phyloP scores from a whole-genome alignment of 352 stramenopile species.

The Globisporangium takayamanum region DNA sequence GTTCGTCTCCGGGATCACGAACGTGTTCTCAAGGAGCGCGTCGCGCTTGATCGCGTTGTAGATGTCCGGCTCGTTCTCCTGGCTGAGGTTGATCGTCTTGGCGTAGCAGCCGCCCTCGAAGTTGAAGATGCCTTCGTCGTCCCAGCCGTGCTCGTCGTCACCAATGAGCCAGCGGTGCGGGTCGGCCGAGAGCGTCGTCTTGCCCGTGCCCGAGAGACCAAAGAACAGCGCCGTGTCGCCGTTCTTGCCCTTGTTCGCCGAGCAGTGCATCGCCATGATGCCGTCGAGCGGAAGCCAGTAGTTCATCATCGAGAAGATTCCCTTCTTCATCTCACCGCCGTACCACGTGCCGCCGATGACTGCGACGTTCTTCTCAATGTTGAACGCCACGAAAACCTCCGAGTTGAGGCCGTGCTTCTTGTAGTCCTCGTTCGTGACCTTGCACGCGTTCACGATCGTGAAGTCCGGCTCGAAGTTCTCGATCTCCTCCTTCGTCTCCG shows the following conservation, averaged over 20 bases:
- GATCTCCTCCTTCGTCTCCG: slow-evolving; percentile 78
- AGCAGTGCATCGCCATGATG: slow-evolving; percentile 98
- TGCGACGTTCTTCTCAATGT: slow-evolving; percentile 93
- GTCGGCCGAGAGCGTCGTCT: slow-evolving; percentile 91
- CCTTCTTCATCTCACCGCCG: slow-evolving; percentile 98
- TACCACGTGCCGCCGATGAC: slow-evolving; percentile 97
- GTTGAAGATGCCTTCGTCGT: slow-evolving; percentile 98
- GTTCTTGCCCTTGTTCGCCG: slow-evolving; percentile 95
- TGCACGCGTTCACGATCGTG: slow-evolving; percentile 98
- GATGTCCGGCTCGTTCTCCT: slow-evolving; percentile 97
- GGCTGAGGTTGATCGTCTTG: slow-evolving; percentile 97
- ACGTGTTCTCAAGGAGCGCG: slow-evolving; percentile 97
- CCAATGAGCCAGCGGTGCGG: slow-evolving; percentile 78
- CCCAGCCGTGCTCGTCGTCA: slow-evolving; percentile 95
- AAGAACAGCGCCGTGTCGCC: slow-evolving; percentile 98
- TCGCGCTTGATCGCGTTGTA: slow-evolving; percentile 95
- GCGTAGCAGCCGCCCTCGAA: slow-evolving; percentile 99
- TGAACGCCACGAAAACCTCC: slow-evolving; percentile 96
- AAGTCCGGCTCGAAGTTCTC: slow-evolving; percentile 95
- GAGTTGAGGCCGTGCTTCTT: slow-evolving; percentile 93
- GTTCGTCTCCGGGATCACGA: slow-evolving; percentile 63
- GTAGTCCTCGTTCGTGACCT: slow-evolving; percentile 92
- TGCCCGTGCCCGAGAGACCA: slow-evolving; percentile 88
- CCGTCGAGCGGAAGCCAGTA: slow-evolving; percentile 94
- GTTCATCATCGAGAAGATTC: slow-evolving; percentile 98